Conservation (phyloP, 441 rosid species). For the Lepidium campestre region DNA sequence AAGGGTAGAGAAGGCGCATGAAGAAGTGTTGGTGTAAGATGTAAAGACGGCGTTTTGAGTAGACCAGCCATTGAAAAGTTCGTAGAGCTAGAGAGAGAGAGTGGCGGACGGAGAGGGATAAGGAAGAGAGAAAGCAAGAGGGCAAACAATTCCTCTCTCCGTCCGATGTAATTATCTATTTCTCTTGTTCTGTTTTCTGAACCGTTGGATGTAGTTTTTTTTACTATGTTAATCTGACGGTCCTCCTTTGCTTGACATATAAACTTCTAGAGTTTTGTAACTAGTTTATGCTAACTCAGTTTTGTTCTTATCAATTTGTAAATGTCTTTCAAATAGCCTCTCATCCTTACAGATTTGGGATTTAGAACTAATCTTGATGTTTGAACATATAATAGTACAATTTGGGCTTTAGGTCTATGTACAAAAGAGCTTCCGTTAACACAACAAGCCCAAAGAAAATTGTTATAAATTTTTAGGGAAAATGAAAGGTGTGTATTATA, state of each 20-base stretch:
- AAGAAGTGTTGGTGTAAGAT: slow-evolving; percentile 22
- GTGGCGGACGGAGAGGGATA: slow-evolving; percentile 26
- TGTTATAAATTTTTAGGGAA: too few relatives aligned
- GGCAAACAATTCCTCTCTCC: not conserved
- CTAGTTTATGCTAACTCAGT: too few relatives aligned
- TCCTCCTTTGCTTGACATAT: not conserved
- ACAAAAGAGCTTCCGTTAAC: too few relatives aligned
- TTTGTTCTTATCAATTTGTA: too few relatives aligned
- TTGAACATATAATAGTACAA: too few relatives aligned
- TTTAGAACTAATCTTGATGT: too few relatives aligned
- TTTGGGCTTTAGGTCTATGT: too few relatives aligned
- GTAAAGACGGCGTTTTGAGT: slow-evolving; percentile 55
- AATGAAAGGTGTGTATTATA: too few relatives aligned
- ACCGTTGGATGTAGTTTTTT: slow-evolving; percentile 29
- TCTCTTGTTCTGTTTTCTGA: not conserved
- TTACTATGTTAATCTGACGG: slow-evolving; percentile 7
- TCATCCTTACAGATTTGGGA: too few relatives aligned
- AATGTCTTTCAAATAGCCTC: too few relatives aligned
- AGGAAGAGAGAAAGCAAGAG: not conserved
- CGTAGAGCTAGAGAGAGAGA: not conserved
- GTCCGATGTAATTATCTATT: slow-evolving; percentile 7
- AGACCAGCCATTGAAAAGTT: slow-evolving; percentile 55
- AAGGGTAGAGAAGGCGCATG: slow-evolving; percentile 16
- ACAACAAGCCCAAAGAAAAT: too few relatives aligned
- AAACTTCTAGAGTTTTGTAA: not conserved